A percentile compares a stretch with the other conserved stretches of the same genome.
These are phyloP conservation scores for Trichophyton benhamiae DNA, from an alignment of 2,329 filamentous ascomycete species.

Conservation along the genomic window DNA sequence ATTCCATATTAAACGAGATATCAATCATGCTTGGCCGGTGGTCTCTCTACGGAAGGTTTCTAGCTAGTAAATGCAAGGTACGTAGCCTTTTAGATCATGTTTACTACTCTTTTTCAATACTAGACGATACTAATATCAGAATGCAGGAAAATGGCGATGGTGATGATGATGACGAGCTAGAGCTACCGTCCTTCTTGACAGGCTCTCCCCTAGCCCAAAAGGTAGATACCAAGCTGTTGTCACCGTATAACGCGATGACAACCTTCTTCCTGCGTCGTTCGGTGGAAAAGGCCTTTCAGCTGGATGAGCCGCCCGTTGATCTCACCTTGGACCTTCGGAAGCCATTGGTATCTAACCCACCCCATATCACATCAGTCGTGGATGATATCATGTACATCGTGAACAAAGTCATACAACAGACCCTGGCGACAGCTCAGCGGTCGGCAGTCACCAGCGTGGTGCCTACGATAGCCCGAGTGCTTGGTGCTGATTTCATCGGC, in stretches of 20 bases:
- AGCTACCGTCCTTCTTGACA: conserved; percentile 59
- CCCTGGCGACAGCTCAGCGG: conserved; percentile 72
- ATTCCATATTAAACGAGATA: conserved; percentile 74
- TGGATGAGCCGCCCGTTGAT: conserved; percentile 76
- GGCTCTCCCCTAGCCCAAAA: conserved; percentile 74
- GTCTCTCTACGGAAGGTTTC: conserved; percentile 82
- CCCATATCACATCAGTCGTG: conserved; percentile 87
- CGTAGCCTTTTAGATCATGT: conserved; percentile 20
- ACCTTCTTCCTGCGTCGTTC: conserved; percentile 94
- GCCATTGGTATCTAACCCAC: conserved; percentile 62
- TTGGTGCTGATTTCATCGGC: conserved; percentile 81
- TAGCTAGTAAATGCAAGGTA: conserved; percentile 76
- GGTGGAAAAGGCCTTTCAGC: conserved; percentile 92
- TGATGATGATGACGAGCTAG: conserved; percentile 33
- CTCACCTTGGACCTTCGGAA: conserved; percentile 64
- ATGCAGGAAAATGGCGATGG: conserved; percentile 3
- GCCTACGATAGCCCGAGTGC: conserved; percentile 64
- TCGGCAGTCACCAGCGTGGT: conserved; percentile 66
- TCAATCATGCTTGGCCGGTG: conserved; percentile 85
- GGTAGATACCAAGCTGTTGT: conserved; percentile 57
- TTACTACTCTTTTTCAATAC: conserved; percentile 10
- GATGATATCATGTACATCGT: conserved; percentile 99
- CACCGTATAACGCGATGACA: conserved; percentile 81
- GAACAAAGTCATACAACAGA: conserved; percentile 77
- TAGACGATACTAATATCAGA: not conserved